A percentile compares a stretch with the other conserved stretches of the same genome.
phyloP scores from a whole-genome alignment of 1,284 basidiomycete genomes.

The Peniophora sp. region DNA sequence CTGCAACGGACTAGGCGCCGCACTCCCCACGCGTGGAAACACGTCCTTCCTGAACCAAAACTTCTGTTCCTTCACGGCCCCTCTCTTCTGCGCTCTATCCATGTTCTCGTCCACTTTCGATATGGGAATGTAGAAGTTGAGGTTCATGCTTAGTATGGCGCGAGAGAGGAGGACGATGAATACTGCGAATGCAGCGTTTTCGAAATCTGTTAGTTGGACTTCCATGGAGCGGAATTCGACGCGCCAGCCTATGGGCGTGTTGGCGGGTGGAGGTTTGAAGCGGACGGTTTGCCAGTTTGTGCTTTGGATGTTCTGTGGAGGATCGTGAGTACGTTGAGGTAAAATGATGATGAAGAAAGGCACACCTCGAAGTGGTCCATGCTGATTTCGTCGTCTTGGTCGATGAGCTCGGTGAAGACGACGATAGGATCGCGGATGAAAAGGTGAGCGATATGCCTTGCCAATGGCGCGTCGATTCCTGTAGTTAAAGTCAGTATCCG shows the following conservation, averaged over 20 bases:
- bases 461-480: constrained; percentile 86
- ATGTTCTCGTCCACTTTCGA: constrained; percentile 99
- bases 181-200: constrained; percentile 95
- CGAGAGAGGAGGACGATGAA: constrained; percentile 93
- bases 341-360: constrained; percentile 2
- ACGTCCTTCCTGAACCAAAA: constrained; percentile 92
- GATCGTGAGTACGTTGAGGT: constrained; percentile 7
- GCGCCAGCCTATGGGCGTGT: constrained; percentile 92
- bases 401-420: constrained; percentile 88
- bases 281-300: constrained; percentile 99
- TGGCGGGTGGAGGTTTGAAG: constrained; percentile 95
- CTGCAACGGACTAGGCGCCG: constrained; percentile 23
- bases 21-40: constrained; percentile 48
- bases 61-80: constrained; percentile 66
- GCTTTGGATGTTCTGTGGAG: constrained; percentile 85
- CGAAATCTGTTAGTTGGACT: constrained; percentile 97
- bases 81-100: constrained; percentile 79
- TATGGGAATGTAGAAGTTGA: constrained; percentile 97
- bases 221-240: constrained; percentile 99
- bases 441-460: constrained; percentile 90
- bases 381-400: constrained; percentile 83
- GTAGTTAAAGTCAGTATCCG: not conserved
- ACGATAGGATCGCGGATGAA: constrained; percentile 98
- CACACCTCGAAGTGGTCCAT: constrained; percentile 94
- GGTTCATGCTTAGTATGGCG: constrained; percentile 84